Evolutionary conservation across 1,139 yeast genomes (phyloP).

Genomic region (Magnusiomyces tetraspermus): DNA sequence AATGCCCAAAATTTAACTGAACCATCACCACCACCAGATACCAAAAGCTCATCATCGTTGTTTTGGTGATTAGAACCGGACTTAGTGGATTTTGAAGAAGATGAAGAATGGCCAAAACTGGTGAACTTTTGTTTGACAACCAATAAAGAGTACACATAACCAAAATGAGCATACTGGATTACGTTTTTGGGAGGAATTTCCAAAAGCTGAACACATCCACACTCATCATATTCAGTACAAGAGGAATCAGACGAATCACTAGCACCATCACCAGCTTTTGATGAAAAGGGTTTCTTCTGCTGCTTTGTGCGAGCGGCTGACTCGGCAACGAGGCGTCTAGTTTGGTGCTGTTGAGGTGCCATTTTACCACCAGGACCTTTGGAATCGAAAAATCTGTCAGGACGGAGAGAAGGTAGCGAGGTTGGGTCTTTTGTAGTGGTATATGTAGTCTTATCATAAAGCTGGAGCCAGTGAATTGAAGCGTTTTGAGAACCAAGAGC

Average conservation of each 20-base stretch:
- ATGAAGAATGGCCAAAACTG: constrained; percentile 14
- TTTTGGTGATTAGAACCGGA: constrained; percentile 16
- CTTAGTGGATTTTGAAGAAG: constrained; percentile 7
- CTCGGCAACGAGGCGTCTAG: constrained; percentile 5
- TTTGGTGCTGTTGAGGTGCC: constrained; percentile 27
- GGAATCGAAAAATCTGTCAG: constrained; percentile 83
- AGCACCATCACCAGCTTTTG: constrained; percentile 2
- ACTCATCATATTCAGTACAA: not conserved
- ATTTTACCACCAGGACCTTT: constrained; percentile 67
- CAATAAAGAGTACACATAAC: constrained; percentile 70
- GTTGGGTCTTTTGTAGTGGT: constrained; percentile 32
- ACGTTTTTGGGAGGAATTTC: constrained; percentile 63
- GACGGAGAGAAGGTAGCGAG: constrained; percentile 69
- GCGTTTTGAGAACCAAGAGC: constrained; percentile 93
- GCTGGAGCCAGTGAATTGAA: constrained; percentile 60
- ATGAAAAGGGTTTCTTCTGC: constrained; percentile 2
- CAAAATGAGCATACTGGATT: constrained; percentile 79
- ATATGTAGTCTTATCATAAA: constrained; percentile 30
- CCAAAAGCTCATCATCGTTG: constrained; percentile 33
- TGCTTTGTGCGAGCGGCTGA: constrained; percentile 13
- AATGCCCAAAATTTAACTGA: constrained; percentile 64
- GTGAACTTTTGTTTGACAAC: constrained; percentile 19
- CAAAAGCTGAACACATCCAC: constrained; percentile 32
- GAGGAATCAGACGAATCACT: constrained; percentile 15
- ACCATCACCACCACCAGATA: constrained; percentile 90